These are phyloP conservation scores for Globisporangium heterothallicum DNA, from an alignment of 352 stramenopile species.

Conservation along the genomic window DNA sequence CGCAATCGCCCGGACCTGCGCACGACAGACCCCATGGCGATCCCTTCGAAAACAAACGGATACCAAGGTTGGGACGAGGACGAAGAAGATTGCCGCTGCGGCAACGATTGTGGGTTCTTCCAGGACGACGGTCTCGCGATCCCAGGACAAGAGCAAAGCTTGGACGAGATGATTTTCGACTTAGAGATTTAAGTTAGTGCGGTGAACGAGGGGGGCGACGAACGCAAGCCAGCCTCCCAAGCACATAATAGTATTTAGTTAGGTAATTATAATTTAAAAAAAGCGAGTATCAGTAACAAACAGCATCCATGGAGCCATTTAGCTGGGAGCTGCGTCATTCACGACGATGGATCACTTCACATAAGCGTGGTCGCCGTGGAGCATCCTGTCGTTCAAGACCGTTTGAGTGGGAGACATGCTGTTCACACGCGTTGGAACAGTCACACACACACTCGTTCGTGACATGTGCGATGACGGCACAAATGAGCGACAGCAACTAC, in stretches of 20 bases:
- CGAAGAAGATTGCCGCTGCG: slow-evolving; percentile 31
- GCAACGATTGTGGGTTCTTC: slow-evolving; percentile 36
- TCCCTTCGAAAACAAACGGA: slow-evolving; percentile 17
- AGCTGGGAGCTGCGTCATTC: too few species aligned
- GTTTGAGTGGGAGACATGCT: neutral
- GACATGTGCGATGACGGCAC: neutral
- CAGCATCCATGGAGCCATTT: too few species aligned
- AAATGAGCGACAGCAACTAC: neutral
- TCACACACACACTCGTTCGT: neutral
- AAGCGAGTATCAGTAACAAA: neutral
- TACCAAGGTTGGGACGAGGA: slow-evolving; percentile 26
- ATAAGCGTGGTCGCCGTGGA: too few species aligned
- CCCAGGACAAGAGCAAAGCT: slow-evolving; percentile 2
- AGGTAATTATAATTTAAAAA: slow-evolving; percentile 5
- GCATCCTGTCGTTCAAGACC: too few species aligned
- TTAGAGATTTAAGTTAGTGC: slow-evolving; percentile 44
- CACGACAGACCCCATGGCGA: slow-evolving; percentile 29
- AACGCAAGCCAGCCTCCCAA: slow-evolving; percentile 4
- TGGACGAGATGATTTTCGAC: slow-evolving; percentile 60
- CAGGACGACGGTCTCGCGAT: slow-evolving; percentile 10
- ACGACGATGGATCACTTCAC: too few species aligned
- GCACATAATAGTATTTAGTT: slow-evolving; percentile 7
- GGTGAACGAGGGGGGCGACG: neutral
- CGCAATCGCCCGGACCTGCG: neutral
- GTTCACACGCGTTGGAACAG: neutral